Base-by-base conservation (phyloP, 2,329 filamentous ascomycete genomes). In the Fusarium luffae region DNA sequence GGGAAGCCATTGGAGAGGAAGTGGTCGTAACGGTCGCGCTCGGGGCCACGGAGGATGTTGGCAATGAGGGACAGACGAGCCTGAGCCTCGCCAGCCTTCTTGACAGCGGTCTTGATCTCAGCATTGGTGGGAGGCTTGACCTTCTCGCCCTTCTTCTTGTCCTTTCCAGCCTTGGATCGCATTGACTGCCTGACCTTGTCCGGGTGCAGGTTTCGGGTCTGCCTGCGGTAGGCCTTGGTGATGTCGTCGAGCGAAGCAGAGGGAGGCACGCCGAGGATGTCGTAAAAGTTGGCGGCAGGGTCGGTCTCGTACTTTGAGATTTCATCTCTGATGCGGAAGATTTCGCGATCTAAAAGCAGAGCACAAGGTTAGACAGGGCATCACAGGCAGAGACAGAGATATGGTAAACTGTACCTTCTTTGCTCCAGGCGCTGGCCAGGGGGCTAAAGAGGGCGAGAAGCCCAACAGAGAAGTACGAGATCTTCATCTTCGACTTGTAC, bases 1-100 rank as follows among this genome's bases (percentile, higher is more conserved):
- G 96, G 96, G 84, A 99, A 99, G 66, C 96, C 96, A 81, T 98
- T 94, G 79, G 85, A 83, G 65, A 98, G 82, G 84, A 98, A 99
- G 80, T 98, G 92, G 79, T 99, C 95, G 81, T 99, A 99, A 69
- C 96, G 92, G 73, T 93, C 92, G 69, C 96, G 89, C 57, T 88
- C 88, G 5, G 92, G 84, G 2, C 95, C 93, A 74, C 92, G 90
- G 54, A 99, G 90, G 76, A 99, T 92, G 77, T 93, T 92, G 73
- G 91, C 90, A 56, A 98, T 92, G 75, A 97, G 88, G 68, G 91
- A 91, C 42, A 99, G 87, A 42, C 94, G 90, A 63, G 93, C 89
- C 82, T 97, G 96, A 71, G 92, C 89, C 75, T 95, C 92, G 27
- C 89, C 89, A 56, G 95, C 96, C 71, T 89, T 85, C 84, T 97